phyloP scores from a whole-genome alignment of 495 filamentous ascomycete genomes.

The Margaritispora aquatica region DNA sequence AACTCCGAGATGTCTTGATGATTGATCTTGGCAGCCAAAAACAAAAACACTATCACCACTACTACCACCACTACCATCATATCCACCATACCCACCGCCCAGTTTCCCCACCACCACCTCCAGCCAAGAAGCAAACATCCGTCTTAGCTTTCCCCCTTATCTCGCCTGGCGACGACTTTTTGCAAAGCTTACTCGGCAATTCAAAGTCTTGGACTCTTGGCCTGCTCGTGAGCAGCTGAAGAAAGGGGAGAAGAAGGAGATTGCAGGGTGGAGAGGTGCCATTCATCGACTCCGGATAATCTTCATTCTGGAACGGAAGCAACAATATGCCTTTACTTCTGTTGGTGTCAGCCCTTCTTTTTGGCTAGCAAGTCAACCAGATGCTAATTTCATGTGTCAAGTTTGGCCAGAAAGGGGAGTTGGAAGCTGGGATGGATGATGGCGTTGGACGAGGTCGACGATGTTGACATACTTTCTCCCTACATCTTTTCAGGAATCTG shows the following conservation, averaged over 20 bases:
- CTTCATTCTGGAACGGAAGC: not conserved
- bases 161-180: not conserved
- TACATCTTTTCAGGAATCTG: too few species aligned
- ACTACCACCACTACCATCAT: too few species aligned
- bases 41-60: too few species aligned
- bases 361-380: not conserved
- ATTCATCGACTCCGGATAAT: not conserved
- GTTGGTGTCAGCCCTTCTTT: not conserved
- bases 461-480: too few species aligned
- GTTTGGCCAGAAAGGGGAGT: too few species aligned
- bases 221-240: not conserved
- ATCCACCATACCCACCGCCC: too few species aligned
- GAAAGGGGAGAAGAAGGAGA: not conserved
- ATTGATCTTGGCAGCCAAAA: too few species aligned
- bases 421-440: not conserved
- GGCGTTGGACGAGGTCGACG: too few species aligned
- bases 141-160: not conserved
- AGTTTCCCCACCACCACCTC: not conserved
- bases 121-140: conserved; percentile 1
- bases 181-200: not conserved
- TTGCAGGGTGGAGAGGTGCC: not conserved
- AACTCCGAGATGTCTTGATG: too few species aligned
- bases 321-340: not conserved
- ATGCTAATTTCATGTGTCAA: too few species aligned
- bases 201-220: not conserved